These are phyloP conservation scores for Gliomastix tumulicola DNA, from an alignment of 2,329 filamentous ascomycete species.

Conservation along the genomic window DNA sequence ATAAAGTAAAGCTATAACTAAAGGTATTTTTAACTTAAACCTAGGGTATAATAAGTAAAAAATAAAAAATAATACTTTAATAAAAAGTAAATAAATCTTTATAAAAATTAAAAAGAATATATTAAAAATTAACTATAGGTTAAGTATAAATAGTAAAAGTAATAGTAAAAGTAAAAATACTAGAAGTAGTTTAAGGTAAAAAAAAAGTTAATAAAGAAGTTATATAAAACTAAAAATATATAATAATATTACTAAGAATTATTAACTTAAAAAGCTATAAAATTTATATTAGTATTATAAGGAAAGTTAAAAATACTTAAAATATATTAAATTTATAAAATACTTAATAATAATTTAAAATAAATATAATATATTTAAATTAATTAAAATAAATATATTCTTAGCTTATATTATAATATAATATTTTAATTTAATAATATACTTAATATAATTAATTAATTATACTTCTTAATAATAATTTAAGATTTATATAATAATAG, in stretches of 20 bases:
- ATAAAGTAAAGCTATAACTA: not conserved
- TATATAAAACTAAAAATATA: not conserved
- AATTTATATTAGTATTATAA: not conserved
- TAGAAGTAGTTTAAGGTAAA: not conserved
- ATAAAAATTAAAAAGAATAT: not conserved
- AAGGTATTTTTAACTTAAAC: not conserved
- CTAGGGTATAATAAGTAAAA: not conserved
- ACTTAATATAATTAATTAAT: not conserved
- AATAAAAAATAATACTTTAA: not conserved
- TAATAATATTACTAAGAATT: not conserved
- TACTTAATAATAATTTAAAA: conserved; percentile 1
- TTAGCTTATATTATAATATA: not conserved
- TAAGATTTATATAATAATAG: conserved; percentile 1
- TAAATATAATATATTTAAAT: not conserved
- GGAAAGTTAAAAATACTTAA: not conserved
- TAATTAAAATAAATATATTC: not conserved
- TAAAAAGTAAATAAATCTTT: not conserved
- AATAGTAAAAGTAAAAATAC: not conserved
- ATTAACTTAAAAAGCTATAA: not conserved
- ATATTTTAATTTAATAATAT: not conserved
- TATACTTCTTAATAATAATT: not conserved
- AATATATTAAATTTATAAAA: not conserved
- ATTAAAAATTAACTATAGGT: not conserved
- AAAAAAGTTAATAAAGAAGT: not conserved
- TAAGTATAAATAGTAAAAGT: not conserved